phyloP scores from a whole-genome alignment of 345 rosid species.

The Combretum micranthum region DNA sequence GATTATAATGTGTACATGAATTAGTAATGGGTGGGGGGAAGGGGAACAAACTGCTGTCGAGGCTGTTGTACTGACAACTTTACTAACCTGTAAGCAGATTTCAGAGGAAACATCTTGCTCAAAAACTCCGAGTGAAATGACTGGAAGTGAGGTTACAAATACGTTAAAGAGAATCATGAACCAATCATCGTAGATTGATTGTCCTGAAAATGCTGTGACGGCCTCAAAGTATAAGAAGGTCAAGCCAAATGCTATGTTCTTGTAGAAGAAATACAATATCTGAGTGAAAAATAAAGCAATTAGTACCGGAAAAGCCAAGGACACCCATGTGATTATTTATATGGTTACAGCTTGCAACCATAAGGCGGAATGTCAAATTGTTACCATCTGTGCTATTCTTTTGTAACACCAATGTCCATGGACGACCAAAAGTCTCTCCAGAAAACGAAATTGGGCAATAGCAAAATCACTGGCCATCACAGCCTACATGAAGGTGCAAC shows the following conservation, averaged over 20 bases:
- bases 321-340: conserved; percentile 3
- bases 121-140: conserved; percentile 91
- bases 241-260: conserved; percentile 96
- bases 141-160: conserved; percentile 87
- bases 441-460: conserved; percentile 86
- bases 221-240: conserved; percentile 99
- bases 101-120: conserved; percentile 97
- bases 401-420: conserved; percentile 99
- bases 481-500: conserved; percentile 48
- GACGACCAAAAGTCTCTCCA: conserved; percentile 96
- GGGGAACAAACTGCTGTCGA: not conserved
- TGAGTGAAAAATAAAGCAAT: conserved; percentile 23
- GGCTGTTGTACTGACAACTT: too few relatives aligned
- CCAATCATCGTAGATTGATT: conserved; percentile 90
- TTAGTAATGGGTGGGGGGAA: conserved; percentile 2
- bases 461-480: conserved; percentile 99
- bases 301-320: not conserved
- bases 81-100: conserved; percentile 89
- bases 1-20: conserved; percentile 1
- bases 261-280: conserved; percentile 99
- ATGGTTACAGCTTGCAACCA: not conserved
- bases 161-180: conserved; percentile 91
- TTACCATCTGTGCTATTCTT: conserved; percentile 99
- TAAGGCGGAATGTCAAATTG: conserved; percentile 4
- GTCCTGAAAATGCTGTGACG: conserved; percentile 90